Conservation (phyloP, 768 basidiomycete species). For the Leucocoprinus birnbaumii region DNA sequence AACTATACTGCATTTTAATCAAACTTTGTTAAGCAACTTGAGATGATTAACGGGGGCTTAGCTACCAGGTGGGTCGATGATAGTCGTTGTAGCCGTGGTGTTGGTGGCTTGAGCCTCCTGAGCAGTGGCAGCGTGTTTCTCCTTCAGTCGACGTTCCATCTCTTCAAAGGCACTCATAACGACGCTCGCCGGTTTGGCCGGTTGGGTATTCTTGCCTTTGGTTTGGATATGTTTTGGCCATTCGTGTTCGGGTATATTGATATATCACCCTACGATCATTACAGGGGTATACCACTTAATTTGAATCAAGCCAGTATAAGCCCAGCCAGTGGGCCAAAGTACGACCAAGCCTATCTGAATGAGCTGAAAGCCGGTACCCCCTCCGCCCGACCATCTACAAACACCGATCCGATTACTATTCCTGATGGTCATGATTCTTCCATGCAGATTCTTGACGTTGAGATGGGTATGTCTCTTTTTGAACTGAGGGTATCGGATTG, state of each 20-base stretch:
- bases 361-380: conserved; percentile 80
- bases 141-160: conserved; percentile 55
- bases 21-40: not conserved
- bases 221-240: conserved; percentile 63
- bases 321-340: conserved; percentile 53
- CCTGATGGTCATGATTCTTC: conserved; percentile 37
- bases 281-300: conserved; percentile 42
- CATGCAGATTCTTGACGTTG: conserved; percentile 29
- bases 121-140: conserved; percentile 37
- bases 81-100: conserved; percentile 16
- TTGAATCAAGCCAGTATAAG: conserved; percentile 59
- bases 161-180: conserved; percentile 70
- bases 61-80: not conserved
- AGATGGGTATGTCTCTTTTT: conserved; percentile 19
- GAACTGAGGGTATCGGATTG: not conserved
- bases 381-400: conserved; percentile 42
- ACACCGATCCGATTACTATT: conserved; percentile 44
- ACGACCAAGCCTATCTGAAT: conserved; percentile 70
- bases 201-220: conserved; percentile 5
- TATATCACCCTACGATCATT: too few relatives aligned
- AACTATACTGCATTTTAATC: conserved; percentile 4
- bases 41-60: conserved; percentile 10
- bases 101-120: conserved; percentile 20
- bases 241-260: conserved; percentile 49
- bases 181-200: conserved; percentile 26